A percentile compares a stretch with the other conserved stretches of the same genome.
Evolutionary conservation across 768 basidiomycete genomes (phyloP).

Genomic region (Naganishia onofrii): DNA sequence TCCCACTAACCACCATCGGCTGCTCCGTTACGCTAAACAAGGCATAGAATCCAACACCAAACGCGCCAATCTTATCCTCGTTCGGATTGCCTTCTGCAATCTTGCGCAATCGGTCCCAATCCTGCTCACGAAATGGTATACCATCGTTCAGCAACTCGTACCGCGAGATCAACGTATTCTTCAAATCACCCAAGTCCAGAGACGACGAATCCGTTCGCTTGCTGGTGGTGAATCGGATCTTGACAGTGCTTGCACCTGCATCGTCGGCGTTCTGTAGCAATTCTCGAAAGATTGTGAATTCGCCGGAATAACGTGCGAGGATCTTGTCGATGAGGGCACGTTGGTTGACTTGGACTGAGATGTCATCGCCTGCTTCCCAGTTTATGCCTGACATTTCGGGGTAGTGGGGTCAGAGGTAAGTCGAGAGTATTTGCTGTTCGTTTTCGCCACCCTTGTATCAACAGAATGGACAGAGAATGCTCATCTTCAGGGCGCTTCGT

Average conservation of each 20-base stretch:
- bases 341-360: constrained; percentile 77
- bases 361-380: constrained; percentile 41
- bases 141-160: constrained; percentile 91
- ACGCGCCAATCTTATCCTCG: constrained; percentile 89
- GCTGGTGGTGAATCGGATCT: constrained; percentile 73
- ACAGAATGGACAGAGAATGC: neutral
- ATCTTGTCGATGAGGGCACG: constrained; percentile 94
- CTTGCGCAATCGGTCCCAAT: constrained; percentile 85
- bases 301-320: constrained; percentile 89
- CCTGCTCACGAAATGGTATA: constrained; percentile 61
- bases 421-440: neutral
- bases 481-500: neutral
- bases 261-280: constrained; percentile 78
- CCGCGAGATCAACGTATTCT: constrained; percentile 60
- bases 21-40: constrained; percentile 47
- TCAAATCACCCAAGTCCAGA: neutral
- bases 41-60: constrained; percentile 42
- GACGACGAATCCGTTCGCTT: constrained; percentile 65
- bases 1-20: constrained; percentile 58
- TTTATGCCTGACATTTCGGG: constrained; percentile 21
- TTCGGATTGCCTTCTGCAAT: constrained; percentile 96
- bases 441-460: neutral
- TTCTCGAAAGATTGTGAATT: constrained; percentile 84
- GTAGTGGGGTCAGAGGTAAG: neutral
- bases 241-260: constrained; percentile 61